Evolutionary conservation across 2,329 filamentous ascomycete genomes (phyloP).

Genomic region (Amphichorda felina): DNA sequence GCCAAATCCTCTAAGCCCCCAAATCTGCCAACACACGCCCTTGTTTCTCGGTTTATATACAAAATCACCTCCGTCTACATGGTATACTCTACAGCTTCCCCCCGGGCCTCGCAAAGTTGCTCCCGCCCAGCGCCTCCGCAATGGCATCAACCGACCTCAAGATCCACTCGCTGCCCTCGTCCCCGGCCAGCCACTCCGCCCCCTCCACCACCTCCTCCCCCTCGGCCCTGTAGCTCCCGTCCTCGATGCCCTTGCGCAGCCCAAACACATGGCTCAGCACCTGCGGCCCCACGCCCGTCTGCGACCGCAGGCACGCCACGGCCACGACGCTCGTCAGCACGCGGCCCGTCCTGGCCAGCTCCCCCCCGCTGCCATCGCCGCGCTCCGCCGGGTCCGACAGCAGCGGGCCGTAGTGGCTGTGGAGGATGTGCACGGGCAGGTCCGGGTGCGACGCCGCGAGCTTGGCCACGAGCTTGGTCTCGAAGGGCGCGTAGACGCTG

Average conservation of each 20-base stretch:
- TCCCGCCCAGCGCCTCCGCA: slow-evolving; percentile 30
- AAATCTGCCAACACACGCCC: too few relatives aligned
- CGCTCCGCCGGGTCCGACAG: slow-evolving; percentile 52
- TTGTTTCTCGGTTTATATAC: too few relatives aligned
- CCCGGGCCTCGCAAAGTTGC: slow-evolving; percentile 6
- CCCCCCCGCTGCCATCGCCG: slow-evolving; percentile 12
- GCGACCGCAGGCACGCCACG: slow-evolving; percentile 61
- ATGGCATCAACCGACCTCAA: slow-evolving; percentile 31
- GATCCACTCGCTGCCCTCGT: slow-evolving; percentile 36
- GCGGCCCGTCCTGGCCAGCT: slow-evolving; percentile 47
- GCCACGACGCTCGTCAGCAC: slow-evolving; percentile 64
- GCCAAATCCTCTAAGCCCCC: too few relatives aligned
- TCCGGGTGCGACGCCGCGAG: slow-evolving; percentile 70
- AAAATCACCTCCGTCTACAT: neutral
- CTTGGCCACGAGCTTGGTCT: slow-evolving; percentile 57
- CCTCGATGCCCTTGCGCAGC: slow-evolving; percentile 61
- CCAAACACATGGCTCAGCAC: slow-evolving; percentile 75
- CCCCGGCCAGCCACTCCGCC: slow-evolving; percentile 26
- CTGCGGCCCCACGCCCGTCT: slow-evolving; percentile 75
- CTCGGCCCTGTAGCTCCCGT: slow-evolving; percentile 39
- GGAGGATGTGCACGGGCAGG: slow-evolving; percentile 67
- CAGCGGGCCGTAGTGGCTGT: slow-evolving; percentile 61
- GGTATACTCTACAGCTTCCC: slow-evolving; percentile 2
- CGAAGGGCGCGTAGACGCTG: slow-evolving; percentile 65
- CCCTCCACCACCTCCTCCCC: slow-evolving; percentile 20